These are phyloP conservation scores for Citrus glauca DNA, from an alignment of 345 rosid species.

Conservation along the genomic window DNA sequence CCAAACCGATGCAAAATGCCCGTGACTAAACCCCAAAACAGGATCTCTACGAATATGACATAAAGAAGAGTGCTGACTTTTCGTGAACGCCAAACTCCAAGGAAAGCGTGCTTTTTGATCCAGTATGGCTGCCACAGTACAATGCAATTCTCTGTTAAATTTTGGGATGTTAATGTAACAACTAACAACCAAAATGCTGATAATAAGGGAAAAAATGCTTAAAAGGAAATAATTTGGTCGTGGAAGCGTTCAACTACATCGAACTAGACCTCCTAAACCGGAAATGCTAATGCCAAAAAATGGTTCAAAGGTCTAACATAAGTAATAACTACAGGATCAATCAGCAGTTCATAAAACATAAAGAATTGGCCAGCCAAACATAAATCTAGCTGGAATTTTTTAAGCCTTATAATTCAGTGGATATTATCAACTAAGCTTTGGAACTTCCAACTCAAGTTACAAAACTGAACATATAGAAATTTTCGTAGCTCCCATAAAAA, in stretches of 20 bases:
- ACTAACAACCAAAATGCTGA: background rate
- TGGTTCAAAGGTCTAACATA: too few relatives aligned
- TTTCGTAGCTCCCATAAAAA: background rate
- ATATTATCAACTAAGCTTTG: background rate
- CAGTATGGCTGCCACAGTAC: slow-evolving; percentile 47
- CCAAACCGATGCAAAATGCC: slow-evolving; percentile 50
- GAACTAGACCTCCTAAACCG: background rate
- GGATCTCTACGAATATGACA: slow-evolving; percentile 72
- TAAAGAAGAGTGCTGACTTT: slow-evolving; percentile 59
- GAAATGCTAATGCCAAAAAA: background rate
- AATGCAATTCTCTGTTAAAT: background rate
- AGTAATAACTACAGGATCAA: background rate
- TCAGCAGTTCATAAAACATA: background rate
- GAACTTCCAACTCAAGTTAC: background rate
- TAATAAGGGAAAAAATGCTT: background rate
- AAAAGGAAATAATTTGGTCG: background rate
- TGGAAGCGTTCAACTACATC: background rate
- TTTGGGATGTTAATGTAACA: background rate
- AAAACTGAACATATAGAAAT: background rate
- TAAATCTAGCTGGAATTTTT: background rate
- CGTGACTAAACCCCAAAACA: slow-evolving; percentile 62
- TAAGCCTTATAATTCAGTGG: background rate
- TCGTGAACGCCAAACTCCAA: slow-evolving; percentile 59
- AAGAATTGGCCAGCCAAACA: background rate
- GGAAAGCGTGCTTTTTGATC: slow-evolving; percentile 63